phyloP scores from a whole-genome alignment of 257 asterid species.

The Primulina huaijiensis region DNA sequence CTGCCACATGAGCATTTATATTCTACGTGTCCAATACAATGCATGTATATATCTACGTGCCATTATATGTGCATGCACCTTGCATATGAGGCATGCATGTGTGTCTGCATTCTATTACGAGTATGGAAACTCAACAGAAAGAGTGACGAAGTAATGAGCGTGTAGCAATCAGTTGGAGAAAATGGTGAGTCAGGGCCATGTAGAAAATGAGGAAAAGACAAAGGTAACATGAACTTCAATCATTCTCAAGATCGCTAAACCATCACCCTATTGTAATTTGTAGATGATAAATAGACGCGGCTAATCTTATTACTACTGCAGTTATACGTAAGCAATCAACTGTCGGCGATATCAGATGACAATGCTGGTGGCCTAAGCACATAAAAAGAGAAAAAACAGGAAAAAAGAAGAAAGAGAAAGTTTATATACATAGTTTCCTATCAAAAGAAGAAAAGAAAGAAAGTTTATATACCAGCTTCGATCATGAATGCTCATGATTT shows the following conservation, averaged over 20 bases:
- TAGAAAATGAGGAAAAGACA: background rate
- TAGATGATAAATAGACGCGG: background rate
- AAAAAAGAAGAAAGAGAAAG: background rate
- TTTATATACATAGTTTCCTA: no score
- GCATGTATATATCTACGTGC: background rate
- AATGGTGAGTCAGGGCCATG: background rate
- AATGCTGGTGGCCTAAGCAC: background rate
- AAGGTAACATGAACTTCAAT: background rate
- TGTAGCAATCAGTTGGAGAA: background rate
- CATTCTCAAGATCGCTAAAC: background rate
- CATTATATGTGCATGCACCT: background rate
- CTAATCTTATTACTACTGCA: background rate
- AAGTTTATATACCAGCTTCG: background rate
- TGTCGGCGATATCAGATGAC: background rate
- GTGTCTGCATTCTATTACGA: background rate
- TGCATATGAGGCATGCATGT: background rate
- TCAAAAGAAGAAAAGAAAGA: background rate
- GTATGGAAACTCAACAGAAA: background rate
- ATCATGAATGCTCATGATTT: background rate
- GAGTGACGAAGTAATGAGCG: background rate
- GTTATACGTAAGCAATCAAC: background rate
- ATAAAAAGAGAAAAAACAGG: background rate
- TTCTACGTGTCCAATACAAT: background rate
- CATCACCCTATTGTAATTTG: background rate
- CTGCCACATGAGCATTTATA: background rate